Evolutionary conservation across 352 stramenopile species (phyloP), one percentile per base, ranked within the genome.

Genomic region (Saprolegnia parasitica): DNA sequence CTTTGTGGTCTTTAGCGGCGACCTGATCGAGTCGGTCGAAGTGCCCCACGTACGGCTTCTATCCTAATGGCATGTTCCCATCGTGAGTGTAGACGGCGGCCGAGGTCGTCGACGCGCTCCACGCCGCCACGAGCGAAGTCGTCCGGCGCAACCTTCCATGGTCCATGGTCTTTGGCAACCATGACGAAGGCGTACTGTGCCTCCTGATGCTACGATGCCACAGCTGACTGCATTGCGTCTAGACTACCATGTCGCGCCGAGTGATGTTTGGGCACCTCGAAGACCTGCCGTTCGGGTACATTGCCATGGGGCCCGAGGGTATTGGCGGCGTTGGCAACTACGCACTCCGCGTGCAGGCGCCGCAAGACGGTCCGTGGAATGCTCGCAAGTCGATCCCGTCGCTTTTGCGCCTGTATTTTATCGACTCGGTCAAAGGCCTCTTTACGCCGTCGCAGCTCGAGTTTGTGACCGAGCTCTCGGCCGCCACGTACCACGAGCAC

Each of bases 351-450:
- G 72, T 90, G 18, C 65, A 77, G 2, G 77, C 81, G 0, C 81
- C 81, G 23, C 32, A 47, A 0, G 54, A 64, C 26, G 78, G 78
- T 0, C 40, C 62, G 0, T 87, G 79, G 80, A 11, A 49, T 49
- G 42, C 42, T 15, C 77, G 80, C 5, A 20, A 57, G n/a, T 29
- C 52, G 0, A 61, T 67, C 11, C 54, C 73, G 15, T 71, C 64
- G 0, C 74, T 88, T 0, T 83, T 88, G 55, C 77, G 77, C 15
- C 83, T 88, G 73, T 88, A 87, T 65, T 86, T 88, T 61, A 50
- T 88, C 24, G 81, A 87, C 58, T 89, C 81, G 0, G 63, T 75
- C 15, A 68, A 87, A 72, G 81, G 83, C 52, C 84, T 76, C 76
- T 81, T 88, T 60, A 83, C 81, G 55, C 72, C 73, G 26, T 76